Base-by-base conservation (phyloP, 805 yeast genomes). In the Saccharomycodes ludwigii region DNA sequence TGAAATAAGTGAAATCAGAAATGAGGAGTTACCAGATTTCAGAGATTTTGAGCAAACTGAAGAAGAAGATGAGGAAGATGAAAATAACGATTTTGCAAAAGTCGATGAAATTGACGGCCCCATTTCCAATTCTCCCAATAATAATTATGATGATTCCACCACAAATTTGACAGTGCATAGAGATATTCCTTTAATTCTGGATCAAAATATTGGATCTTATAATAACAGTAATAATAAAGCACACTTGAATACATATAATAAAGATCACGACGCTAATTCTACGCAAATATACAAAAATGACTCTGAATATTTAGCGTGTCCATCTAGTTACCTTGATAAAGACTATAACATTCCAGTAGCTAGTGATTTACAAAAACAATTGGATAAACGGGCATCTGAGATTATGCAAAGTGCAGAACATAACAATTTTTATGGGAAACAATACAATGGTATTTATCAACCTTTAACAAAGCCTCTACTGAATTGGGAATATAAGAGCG, bases 401-500 rank as follows among this genome's bases (percentile, higher is more conserved):
- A 44, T 56, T 17, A 35, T 35, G 5, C 9, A 42, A 9, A 10
- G 24, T 5, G 26, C 15, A 24, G 17, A 18, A 18, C 12, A 19
- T 5, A 31, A 18, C 14, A 22, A 23, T 8, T 8, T 10, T 19
- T 32, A 14, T 5, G 11, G 8, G 12, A 15, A 21, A 4, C 14
- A 20, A 7, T 18, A 21, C 15, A 19, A 27, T 5, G 21, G 27
- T 18, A 24, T 17, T 18, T 45, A 53, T 24, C 56, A 51, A 10
- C 46, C 52, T 1, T 35, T 52, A 2, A 47, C 60, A 11, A 55
- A 51, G 33, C 71, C 75, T 0, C 59, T 57, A 18, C 46, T 73
- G 5, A 52, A 61, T 5, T 75, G 67, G 52, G 45, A 52, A 3
- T 60, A 58, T 35, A 29, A 47, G 4, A 71, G 67, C 30, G 42